Conservation (phyloP, 495 filamentous ascomycete species). For the Hyaloscypha finlandica region DNA sequence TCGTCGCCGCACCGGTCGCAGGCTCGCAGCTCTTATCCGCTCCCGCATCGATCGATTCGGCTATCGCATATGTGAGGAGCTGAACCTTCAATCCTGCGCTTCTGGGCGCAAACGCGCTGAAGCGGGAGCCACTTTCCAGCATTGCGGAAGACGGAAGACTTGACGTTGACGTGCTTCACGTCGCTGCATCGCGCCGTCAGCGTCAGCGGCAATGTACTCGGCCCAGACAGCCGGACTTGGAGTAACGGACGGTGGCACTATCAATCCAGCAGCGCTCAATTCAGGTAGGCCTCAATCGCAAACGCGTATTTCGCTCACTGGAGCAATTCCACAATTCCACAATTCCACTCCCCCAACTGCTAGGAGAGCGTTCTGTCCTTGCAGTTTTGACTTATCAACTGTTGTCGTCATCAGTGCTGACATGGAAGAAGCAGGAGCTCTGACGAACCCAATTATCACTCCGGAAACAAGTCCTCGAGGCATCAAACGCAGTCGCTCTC, state of each 20-base stretch:
- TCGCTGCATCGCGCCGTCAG: slow-evolving; percentile 27
- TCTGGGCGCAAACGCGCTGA: slow-evolving; percentile 28
- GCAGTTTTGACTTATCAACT: slow-evolving; percentile 33
- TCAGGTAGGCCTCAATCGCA: slow-evolving; percentile 33
- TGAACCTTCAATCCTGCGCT: slow-evolving; percentile 19
- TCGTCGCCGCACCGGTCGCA: not conserved
- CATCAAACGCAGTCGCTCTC: slow-evolving; percentile 91
- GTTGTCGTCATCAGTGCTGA: slow-evolving; percentile 11
- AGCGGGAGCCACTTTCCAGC: slow-evolving; percentile 3
- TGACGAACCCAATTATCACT: slow-evolving; percentile 44
- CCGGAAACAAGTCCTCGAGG: slow-evolving; percentile 66
- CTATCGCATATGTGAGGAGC: not conserved
- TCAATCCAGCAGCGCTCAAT: slow-evolving; percentile 68
- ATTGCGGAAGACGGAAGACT: slow-evolving; percentile 7
- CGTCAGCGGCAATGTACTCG: slow-evolving; percentile 57
- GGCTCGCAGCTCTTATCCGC: slow-evolving; percentile 5
- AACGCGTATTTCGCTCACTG: slow-evolving; percentile 6
- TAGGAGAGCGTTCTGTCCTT: slow-evolving; percentile 24
- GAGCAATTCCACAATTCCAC: slow-evolving; percentile 14
- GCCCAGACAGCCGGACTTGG: slow-evolving; percentile 53
- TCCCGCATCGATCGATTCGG: not conserved
- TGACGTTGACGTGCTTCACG: slow-evolving; percentile 10
- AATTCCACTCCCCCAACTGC: not conserved
- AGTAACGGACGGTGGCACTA: slow-evolving; percentile 74
- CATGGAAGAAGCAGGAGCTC: slow-evolving; percentile 21